These are phyloP conservation scores for Kuraishia cidri DNA, from an alignment of 805 yeast genomes.

Conservation along the genomic window DNA sequence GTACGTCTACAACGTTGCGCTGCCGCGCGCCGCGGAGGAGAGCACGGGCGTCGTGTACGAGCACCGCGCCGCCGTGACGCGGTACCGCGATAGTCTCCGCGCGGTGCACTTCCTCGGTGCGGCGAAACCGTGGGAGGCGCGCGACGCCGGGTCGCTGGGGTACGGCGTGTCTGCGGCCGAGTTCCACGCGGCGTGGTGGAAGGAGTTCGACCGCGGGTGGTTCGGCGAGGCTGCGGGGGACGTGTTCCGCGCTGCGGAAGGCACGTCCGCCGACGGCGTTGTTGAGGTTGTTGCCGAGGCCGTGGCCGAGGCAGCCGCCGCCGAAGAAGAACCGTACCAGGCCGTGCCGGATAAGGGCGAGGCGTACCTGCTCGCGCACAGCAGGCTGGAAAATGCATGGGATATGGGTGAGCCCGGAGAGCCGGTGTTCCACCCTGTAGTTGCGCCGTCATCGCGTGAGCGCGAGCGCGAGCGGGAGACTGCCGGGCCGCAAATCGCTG, in stretches of 20 bases:
- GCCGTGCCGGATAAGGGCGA: not conserved
- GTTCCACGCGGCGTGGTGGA: slow-evolving; percentile 21
- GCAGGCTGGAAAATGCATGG: not conserved
- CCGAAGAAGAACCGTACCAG: not conserved
- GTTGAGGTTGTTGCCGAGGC: no score
- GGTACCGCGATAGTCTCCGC: slow-evolving; percentile 26
- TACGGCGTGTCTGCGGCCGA: slow-evolving; percentile 6
- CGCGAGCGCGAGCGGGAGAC: no score
- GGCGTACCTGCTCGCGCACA: not conserved
- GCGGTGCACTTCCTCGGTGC: slow-evolving; percentile 64
- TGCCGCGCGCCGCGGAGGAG: no score
- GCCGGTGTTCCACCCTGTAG: not conserved
- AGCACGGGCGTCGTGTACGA: no score
- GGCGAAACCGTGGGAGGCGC: slow-evolving; percentile 43
- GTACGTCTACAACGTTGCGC: slow-evolving; percentile 71
- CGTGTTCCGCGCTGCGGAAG: slow-evolving; percentile 6
- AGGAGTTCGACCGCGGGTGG: slow-evolving; percentile 9
- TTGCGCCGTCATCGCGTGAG: no score
- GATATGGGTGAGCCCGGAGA: not conserved
- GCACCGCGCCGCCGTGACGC: slow-evolving; percentile 21
- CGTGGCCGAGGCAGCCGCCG: not conserved
- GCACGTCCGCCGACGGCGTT: slow-evolving; percentile 2
- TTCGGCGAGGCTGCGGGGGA: slow-evolving; percentile 8
- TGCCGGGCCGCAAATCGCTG: no score
- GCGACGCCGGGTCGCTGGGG: slow-evolving; percentile 3